A percentile compares a stretch with the other conserved stretches of the same genome.
Conservation (phyloP, 768 basidiomycete genomes). For the Pholiota molesta region DNA sequence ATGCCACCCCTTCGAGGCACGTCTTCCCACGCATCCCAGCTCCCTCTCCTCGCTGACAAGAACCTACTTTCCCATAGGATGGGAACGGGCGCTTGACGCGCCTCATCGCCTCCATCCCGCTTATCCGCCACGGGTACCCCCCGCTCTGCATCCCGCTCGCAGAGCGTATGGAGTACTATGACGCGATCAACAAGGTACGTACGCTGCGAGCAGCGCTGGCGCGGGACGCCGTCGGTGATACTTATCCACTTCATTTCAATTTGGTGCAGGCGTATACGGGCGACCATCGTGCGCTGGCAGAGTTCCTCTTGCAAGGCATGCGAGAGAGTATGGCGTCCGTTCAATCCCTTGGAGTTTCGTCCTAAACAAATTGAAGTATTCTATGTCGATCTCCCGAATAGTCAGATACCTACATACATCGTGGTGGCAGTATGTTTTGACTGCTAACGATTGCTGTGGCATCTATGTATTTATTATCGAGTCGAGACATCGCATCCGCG, state of each 20-base stretch:
- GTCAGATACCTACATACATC: too few relatives aligned
- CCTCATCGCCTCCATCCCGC: neutral
- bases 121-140: neutral
- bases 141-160: neutral
- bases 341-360: too few relatives aligned
- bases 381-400: too few relatives aligned
- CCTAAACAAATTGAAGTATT: too few relatives aligned
- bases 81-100: neutral
- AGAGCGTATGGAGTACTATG: neutral
- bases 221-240: too few relatives aligned
- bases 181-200: neutral
- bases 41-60: neutral
- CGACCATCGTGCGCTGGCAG: too few relatives aligned
- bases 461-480: too few relatives aligned
- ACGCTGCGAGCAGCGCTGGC: neutral
- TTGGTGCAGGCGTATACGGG: neutral
- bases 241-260: neutral
- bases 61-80: neutral
- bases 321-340: too few relatives aligned
- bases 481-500: too few relatives aligned
- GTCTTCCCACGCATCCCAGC: neutral
- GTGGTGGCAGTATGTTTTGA: too few relatives aligned
- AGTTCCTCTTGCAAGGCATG: too few relatives aligned
- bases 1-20: slow-evolving; percentile 35
- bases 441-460: too few relatives aligned